Conservation (phyloP, 169 alveolate genomes). For the Plasmodium coatneyi region DNA sequence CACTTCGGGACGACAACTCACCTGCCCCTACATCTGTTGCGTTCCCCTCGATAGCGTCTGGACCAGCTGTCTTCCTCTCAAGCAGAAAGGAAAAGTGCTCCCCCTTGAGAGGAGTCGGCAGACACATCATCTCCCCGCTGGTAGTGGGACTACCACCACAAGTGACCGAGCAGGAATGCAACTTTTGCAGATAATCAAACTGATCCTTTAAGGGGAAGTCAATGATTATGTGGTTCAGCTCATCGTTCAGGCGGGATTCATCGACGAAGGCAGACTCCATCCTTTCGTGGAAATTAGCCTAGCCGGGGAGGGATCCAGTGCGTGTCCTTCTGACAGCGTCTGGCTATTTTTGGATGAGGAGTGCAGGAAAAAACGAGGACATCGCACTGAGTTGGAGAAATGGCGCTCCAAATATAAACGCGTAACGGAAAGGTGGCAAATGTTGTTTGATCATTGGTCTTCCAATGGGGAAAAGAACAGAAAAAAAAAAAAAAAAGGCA, state of each 20-base stretch:
- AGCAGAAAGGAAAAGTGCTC: slow-evolving; percentile 8
- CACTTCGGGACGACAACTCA: background rate
- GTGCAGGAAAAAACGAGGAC: background rate
- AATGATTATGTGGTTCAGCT: background rate
- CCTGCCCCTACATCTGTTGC: background rate
- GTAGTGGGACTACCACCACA: background rate
- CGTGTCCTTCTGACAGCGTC: background rate
- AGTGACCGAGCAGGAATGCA: slow-evolving; percentile 22
- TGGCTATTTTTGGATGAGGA: background rate
- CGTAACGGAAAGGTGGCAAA: background rate
- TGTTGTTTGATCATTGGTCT: background rate
- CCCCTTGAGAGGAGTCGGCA: background rate
- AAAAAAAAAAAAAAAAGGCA: background rate
- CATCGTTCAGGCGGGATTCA: background rate
- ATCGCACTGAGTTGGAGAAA: background rate
- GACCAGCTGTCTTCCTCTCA: background rate
- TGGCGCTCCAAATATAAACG: background rate
- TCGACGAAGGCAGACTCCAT: background rate
- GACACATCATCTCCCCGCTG: background rate
- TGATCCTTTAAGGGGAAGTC: slow-evolving; percentile 20
- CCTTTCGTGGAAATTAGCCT: background rate
- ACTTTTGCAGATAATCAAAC: background rate
- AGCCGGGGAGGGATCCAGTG: background rate
- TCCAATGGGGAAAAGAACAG: background rate
- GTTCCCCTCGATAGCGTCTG: no score